These are phyloP conservation scores for Neurospora sp. DNA, from an alignment of 495 filamentous ascomycete species.

Conservation along the genomic window DNA sequence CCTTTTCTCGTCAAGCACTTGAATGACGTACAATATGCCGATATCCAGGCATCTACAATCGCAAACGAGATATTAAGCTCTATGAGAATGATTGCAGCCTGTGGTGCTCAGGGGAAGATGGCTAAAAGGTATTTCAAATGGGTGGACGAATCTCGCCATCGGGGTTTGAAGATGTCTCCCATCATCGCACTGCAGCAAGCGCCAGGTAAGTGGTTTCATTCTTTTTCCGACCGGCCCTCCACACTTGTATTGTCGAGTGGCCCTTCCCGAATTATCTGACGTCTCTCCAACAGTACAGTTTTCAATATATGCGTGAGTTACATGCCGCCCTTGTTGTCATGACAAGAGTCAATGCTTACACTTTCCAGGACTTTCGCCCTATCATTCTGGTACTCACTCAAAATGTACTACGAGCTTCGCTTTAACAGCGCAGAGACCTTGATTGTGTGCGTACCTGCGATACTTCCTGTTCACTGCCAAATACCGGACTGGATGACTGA, in stretches of 20 bases:
- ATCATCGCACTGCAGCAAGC: conserved; percentile 36
- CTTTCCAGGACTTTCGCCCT: conserved; percentile 33
- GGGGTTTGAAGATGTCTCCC: conserved; percentile 43
- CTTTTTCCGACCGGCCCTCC: background rate
- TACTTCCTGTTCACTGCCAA: background rate
- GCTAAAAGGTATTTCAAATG: conserved; percentile 40
- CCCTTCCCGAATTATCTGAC: conserved; percentile 4
- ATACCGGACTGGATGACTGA: background rate
- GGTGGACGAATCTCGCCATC: conserved; percentile 46
- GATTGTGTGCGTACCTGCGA: conserved; percentile 34
- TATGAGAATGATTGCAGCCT: conserved; percentile 52
- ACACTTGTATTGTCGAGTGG: background rate
- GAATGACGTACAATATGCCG: conserved; percentile 43
- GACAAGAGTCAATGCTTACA: background rate
- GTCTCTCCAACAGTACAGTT: conserved; percentile 26
- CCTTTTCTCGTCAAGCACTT: conserved; percentile 49
- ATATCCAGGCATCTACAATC: conserved; percentile 50
- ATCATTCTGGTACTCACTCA: conserved; percentile 34
- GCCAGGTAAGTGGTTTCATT: conserved; percentile 21
- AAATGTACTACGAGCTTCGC: conserved; percentile 18
- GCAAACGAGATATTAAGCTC: conserved; percentile 49
- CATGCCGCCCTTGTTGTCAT: background rate
- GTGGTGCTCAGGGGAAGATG: conserved; percentile 50
- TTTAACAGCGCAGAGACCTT: conserved; percentile 28
- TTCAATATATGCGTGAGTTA: conserved; percentile 30